Evolutionary conservation across 106 monocot species (phyloP).

Genomic region (Dioscorea dumetorum): DNA sequence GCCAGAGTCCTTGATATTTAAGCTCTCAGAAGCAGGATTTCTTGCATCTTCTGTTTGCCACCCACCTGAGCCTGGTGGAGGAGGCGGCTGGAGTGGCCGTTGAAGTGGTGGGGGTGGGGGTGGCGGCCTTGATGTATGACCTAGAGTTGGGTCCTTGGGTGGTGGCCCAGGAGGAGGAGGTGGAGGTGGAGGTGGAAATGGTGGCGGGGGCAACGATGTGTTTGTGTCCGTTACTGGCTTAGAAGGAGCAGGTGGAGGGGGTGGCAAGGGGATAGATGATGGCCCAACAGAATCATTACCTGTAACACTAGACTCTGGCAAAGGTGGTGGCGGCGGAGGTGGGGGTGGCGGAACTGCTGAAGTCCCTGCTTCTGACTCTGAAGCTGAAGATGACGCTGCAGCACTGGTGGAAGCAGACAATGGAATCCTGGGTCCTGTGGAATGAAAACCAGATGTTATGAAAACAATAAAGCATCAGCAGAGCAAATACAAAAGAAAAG

Average conservation of each 20-base stretch:
- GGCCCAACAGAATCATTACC: conserved; percentile 21
- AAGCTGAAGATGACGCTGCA: conserved; percentile 52
- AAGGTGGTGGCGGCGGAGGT: conserved; percentile 53
- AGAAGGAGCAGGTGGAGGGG: conserved; percentile 41
- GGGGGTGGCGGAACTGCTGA: conserved; percentile 58
- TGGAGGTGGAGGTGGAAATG: conserved; percentile 40
- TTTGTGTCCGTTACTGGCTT: conserved; percentile 31
- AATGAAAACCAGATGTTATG: background rate
- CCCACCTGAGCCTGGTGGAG: conserved; percentile 23
- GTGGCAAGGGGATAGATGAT: conserved; percentile 35
- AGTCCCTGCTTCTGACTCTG: conserved; percentile 53
- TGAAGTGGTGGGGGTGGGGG: conserved; percentile 55
- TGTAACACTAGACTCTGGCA: conserved; percentile 22
- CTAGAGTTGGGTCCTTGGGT: conserved; percentile 26
- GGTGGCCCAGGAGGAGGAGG: conserved; percentile 70
- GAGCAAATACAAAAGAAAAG: background rate
- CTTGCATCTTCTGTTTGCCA: conserved; percentile 20
- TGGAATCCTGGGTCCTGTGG: conserved; percentile 63
- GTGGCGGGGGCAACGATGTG: conserved; percentile 49
- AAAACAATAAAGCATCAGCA: no score
- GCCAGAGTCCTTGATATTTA: conserved; percentile 33
- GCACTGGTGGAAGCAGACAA: conserved; percentile 36
- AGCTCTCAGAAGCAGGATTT: conserved; percentile 23
- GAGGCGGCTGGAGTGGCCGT: conserved; percentile 31
- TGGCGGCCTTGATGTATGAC: conserved; percentile 25